Conservation (phyloP, 2,329 filamentous ascomycete species). For the Aspergillus sp. region DNA sequence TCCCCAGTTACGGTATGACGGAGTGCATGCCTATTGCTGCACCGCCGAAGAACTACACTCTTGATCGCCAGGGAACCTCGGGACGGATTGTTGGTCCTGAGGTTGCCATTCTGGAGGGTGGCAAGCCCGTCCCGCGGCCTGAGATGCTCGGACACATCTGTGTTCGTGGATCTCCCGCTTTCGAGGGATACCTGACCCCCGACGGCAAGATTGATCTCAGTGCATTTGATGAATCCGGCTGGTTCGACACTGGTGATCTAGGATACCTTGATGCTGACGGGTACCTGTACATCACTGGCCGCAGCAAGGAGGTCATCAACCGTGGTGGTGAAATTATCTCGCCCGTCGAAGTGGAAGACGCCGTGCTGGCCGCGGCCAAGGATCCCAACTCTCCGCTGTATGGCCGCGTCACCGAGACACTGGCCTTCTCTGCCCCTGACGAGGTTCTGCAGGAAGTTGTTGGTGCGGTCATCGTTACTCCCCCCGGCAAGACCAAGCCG, state of each 20-base stretch:
- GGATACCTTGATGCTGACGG: slow-evolving; percentile 47
- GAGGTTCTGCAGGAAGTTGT: slow-evolving; percentile 52
- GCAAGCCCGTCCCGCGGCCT: slow-evolving; percentile 22
- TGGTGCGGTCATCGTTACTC: slow-evolving; percentile 47
- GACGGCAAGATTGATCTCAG: slow-evolving; percentile 9
- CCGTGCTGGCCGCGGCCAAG: slow-evolving; percentile 44
- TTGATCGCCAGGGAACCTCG: slow-evolving; percentile 49
- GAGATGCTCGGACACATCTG: slow-evolving; percentile 44
- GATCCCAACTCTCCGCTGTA: slow-evolving; percentile 34
- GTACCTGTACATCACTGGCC: slow-evolving; percentile 50
- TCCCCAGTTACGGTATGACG: slow-evolving; percentile 56
- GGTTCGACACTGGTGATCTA: slow-evolving; percentile 52
- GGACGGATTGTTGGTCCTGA: slow-evolving; percentile 49
- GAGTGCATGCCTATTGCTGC: slow-evolving; percentile 56
- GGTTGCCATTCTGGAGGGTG: slow-evolving; percentile 43
- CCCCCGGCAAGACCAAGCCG: slow-evolving; percentile 36
- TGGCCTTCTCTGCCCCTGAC: slow-evolving; percentile 50
- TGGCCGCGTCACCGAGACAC: slow-evolving; percentile 42
- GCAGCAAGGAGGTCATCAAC: slow-evolving; percentile 53
- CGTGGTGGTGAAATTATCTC: slow-evolving; percentile 54
- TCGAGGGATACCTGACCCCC: slow-evolving; percentile 33
- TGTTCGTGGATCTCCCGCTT: slow-evolving; percentile 47
- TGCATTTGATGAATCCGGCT: slow-evolving; percentile 43
- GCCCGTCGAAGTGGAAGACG: slow-evolving; percentile 54
- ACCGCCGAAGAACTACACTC: slow-evolving; percentile 46